Percentiles rank a stretch among this genome's conserved stretches.
These are phyloP conservation scores for Schoenoplectus tabernaemontani DNA, from an alignment of 202 grass and related monocot genomes.

Conservation along the genomic window DNA sequence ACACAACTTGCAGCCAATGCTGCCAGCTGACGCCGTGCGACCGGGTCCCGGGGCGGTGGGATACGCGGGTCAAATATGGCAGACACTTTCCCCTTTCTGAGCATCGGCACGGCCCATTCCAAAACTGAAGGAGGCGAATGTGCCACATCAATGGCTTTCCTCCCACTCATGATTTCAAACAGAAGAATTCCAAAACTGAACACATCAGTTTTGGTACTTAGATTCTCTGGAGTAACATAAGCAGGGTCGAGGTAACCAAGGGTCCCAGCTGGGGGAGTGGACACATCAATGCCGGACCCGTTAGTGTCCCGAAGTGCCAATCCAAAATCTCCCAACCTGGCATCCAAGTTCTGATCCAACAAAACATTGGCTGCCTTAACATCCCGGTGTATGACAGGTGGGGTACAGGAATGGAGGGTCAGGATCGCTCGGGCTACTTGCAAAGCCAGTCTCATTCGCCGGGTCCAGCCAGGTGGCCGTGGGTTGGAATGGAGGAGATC, in stretches of 20 bases:
- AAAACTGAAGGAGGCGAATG: constrained; percentile 86
- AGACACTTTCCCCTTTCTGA: constrained; percentile 64
- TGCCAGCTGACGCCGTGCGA: constrained; percentile 50
- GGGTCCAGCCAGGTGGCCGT: constrained; percentile 47
- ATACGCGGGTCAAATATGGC: constrained; percentile 72
- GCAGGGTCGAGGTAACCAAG: constrained; percentile 93
- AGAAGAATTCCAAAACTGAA: constrained; percentile 99
- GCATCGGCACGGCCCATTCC: constrained; percentile 88
- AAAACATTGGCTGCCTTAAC: constrained; percentile 91
- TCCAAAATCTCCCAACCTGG: constrained; percentile 87
- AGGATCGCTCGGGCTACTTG: constrained; percentile 72
- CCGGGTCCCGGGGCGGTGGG: constrained; percentile 42
- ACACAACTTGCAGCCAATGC: constrained; percentile 75
- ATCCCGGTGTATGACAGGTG: constrained; percentile 84
- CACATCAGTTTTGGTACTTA: constrained; percentile 98
- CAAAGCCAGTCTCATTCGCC: constrained; percentile 68
- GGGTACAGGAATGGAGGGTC: constrained; percentile 57
- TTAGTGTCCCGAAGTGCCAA: constrained; percentile 45
- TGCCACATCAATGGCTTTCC: constrained; percentile 88
- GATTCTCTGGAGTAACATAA: constrained; percentile 85
- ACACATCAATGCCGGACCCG: constrained; percentile 13
- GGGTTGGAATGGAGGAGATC: constrained; percentile 78
- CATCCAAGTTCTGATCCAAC: constrained; percentile 73
- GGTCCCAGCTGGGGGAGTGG: constrained; percentile 60
- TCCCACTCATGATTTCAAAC: constrained; percentile 93